Conservation (phyloP, 2,329 filamentous ascomycete species). For the Aureobasidium melanogenum region DNA sequence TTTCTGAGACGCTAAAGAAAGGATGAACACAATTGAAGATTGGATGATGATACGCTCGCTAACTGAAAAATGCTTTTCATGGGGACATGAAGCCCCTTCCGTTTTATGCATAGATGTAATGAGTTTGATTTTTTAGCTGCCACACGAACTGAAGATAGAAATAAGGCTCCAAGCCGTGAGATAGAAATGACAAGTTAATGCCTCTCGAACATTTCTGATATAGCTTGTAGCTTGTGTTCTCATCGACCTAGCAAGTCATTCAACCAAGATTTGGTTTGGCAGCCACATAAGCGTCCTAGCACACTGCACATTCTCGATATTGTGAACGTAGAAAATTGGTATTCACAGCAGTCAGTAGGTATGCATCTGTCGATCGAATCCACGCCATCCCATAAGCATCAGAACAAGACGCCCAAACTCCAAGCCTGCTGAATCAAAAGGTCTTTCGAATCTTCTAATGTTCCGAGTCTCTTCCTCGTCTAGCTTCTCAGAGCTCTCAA, state of each 20-base stretch:
- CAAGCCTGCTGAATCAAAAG: background rate
- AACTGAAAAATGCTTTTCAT: background rate
- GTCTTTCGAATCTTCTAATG: background rate
- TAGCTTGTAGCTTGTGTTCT: background rate
- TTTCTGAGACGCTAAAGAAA: background rate
- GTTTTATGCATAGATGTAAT: background rate
- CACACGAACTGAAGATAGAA: background rate
- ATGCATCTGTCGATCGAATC: conserved; percentile 5
- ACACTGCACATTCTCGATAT: no score
- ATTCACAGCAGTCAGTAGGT: conserved; percentile 2
- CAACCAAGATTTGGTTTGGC: background rate
- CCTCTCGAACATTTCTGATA: background rate
- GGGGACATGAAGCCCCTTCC: background rate
- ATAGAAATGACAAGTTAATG: background rate
- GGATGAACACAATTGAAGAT: background rate
- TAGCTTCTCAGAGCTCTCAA: conserved; percentile 45
- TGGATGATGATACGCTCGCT: conserved; percentile 7
- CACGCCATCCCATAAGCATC: conserved; percentile 3
- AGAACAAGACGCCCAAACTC: background rate
- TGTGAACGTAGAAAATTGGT: background rate
- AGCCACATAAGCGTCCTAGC: no score
- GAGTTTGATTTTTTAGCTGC: background rate
- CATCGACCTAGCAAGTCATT: background rate
- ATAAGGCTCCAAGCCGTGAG: background rate
- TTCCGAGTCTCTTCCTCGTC: background rate